These are phyloP conservation scores for Friedmanniomyces simplex DNA, from an alignment of 495 filamentous ascomycete genomes.

Conservation along the genomic window DNA sequence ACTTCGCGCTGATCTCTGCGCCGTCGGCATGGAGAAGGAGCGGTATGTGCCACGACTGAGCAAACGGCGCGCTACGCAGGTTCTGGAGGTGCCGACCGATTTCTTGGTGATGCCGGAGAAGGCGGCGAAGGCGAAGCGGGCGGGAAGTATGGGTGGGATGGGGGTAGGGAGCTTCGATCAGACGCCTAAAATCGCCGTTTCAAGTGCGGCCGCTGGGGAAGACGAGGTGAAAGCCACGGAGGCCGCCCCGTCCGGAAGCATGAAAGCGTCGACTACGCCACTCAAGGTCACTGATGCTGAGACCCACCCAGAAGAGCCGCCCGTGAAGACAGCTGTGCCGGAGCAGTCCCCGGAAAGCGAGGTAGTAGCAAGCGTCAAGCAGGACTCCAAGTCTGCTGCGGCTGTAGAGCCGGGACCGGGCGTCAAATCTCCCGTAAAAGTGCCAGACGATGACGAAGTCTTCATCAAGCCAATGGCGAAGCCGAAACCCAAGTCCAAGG, in stretches of 20 bases:
- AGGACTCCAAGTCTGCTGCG: not conserved
- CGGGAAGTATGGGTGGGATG: constrained; percentile 16
- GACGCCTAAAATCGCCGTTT: too few relatives aligned
- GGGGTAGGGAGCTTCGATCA: too few relatives aligned
- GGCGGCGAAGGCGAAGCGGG: constrained; percentile 24
- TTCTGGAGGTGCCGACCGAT: constrained; percentile 20
- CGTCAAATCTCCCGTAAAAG: not conserved
- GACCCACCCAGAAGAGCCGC: too few relatives aligned
- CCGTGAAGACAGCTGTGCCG: too few relatives aligned
- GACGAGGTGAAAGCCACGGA: too few relatives aligned
- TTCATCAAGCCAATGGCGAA: constrained; percentile 17
- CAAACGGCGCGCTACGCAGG: constrained; percentile 26
- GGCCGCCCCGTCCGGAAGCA: too few relatives aligned
- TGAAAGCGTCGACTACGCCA: too few relatives aligned
- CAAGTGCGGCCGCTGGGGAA: too few relatives aligned
- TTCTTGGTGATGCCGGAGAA: constrained; percentile 27
- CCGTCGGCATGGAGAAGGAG: constrained; percentile 27
- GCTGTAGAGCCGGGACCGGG: not conserved
- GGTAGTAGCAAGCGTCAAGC: too few relatives aligned
- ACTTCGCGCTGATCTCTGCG: not conserved
- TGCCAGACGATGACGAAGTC: constrained; percentile 9
- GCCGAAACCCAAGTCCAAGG: constrained; percentile 5
- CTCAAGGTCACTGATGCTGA: too few relatives aligned
- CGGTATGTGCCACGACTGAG: constrained; percentile 30
- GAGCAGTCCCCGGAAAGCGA: too few relatives aligned